Base-by-base conservation (phyloP, 2,329 filamentous ascomycete species). In the Camillea tinctor region DNA sequence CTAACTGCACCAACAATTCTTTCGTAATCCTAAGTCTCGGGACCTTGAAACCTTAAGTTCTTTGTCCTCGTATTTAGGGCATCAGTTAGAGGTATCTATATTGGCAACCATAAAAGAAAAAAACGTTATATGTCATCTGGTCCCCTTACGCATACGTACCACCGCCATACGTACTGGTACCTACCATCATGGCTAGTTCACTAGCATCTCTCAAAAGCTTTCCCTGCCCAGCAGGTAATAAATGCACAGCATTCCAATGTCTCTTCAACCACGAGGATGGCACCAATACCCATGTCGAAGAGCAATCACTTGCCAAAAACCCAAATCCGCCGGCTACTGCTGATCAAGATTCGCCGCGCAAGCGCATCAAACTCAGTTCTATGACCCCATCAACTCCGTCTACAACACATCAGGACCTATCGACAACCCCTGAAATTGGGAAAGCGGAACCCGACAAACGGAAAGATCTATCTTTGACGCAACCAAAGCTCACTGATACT, bases 241-340 rank as follows among this genome's bases (percentile, higher is more conserved):
- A 61, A 2, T 84, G 81, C 66, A 80, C 76, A 8, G 80, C 81
- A 17, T 81, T 81, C 65, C 74, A 79, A 61, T 84, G 81, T 65
- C 76, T 83, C 48, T 84, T 84, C 65, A 78, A 79, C 24, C 80
- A 83, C 64, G 71, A 72, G 20, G 77, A 81, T 26, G 69, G 60
- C 21, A 56, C 69, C 15, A 55, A 68, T 57, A n/a, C n/a, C n/a
- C n/a, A n/a, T n/a, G n/a, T n/a, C n/a, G n/a, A n/a, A n/a, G n/a
- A n/a, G n/a, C n/a, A n/a, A n/a, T n/a, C n/a, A n/a, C n/a, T n/a
- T 54, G 19, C 24, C 20, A 36, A 57, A 15, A 58, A 50, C 58
- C 49, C 26, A 49, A 30, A 23, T 48, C 54, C 9, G 58, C 54
- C 56, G 50, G 48, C 58, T 20, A 23, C 57, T 23, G n/a, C 58